phyloP scores from a whole-genome alignment of 2,329 filamentous ascomycete genomes.

The Penicillium sp. region DNA sequence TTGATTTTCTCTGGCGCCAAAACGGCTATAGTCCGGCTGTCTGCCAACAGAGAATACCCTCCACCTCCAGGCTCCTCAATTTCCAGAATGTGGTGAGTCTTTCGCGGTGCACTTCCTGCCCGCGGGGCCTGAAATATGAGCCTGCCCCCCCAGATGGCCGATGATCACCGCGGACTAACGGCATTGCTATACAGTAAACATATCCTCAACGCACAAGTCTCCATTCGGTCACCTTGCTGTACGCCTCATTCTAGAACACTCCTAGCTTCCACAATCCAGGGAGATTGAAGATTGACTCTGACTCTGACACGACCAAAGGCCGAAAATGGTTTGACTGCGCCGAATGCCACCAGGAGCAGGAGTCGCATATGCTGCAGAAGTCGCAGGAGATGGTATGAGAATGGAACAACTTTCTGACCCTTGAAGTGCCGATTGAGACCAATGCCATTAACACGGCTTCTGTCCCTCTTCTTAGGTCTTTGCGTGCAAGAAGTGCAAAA shows the following conservation, averaged over 20 bases:
- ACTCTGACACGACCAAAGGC: constrained; percentile 51
- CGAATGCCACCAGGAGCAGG: constrained; percentile 81
- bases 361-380: constrained; percentile 70
- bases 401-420: background rate
- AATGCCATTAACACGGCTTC: too few species aligned
- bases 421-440: background rate
- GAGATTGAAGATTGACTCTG: background rate
- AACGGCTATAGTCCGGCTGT: constrained; percentile 2
- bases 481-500: constrained; percentile 98
- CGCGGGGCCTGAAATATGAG: background rate
- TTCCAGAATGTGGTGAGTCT: constrained; percentile 26
- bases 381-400: constrained; percentile 66
- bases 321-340: constrained; percentile 98
- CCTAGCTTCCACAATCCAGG: background rate
- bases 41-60: background rate
- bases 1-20: constrained; percentile 3
- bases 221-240: constrained; percentile 96
- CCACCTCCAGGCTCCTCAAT: background rate
- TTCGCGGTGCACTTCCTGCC: background rate
- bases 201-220: constrained; percentile 93
- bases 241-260: constrained; percentile 30
- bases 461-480: constrained; percentile 51
- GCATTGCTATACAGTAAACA: constrained; percentile 65
- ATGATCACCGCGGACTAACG: constrained; percentile 9
- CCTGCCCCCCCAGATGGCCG: background rate